Percentiles rank a stretch among this genome's conserved stretches.
Evolutionary conservation across 1,284 basidiomycete genomes (phyloP).

Genomic region (Leccinum colubrinum): DNA sequence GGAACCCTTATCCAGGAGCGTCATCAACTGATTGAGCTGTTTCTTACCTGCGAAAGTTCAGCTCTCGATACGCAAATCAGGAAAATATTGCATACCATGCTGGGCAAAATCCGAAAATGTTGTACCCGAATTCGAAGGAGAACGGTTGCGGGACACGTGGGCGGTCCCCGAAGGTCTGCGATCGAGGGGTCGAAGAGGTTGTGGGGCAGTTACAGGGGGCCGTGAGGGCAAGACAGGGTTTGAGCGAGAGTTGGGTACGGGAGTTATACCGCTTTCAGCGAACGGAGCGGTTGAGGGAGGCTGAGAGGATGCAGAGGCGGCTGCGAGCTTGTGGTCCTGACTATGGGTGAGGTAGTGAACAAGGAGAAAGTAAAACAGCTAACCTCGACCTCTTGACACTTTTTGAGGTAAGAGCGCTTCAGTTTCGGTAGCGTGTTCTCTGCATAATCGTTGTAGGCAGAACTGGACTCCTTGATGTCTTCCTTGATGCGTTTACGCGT

Average conservation of each 20-base stretch:
- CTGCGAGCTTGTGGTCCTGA: conserved; percentile 62
- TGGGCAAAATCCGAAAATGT: conserved; percentile 76
- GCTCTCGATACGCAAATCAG: not conserved
- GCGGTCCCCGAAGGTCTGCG: conserved; percentile 67
- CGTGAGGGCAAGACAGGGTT: conserved; percentile 34
- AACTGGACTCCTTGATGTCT: conserved; percentile 74
- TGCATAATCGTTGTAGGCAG: conserved; percentile 76
- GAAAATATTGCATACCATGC: conserved; percentile 48
- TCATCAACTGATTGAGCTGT: conserved; percentile 74
- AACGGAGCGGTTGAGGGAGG: conserved; percentile 15
- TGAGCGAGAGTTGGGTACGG: conserved; percentile 35
- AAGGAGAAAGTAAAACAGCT: conserved; percentile 12
- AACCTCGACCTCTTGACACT: conserved; percentile 83
- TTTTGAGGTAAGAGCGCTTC: conserved; percentile 75
- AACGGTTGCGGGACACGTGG: conserved; percentile 56
- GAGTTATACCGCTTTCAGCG: conserved; percentile 14
- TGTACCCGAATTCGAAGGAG: conserved; percentile 66
- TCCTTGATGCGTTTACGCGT: conserved; percentile 89
- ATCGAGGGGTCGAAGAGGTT: conserved; percentile 68
- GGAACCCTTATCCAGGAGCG: conserved; percentile 70
- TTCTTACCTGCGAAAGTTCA: conserved; percentile 56
- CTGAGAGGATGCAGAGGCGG: conserved; percentile 36
- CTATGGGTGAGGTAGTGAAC: conserved; percentile 9
- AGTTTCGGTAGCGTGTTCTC: conserved; percentile 74
- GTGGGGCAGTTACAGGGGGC: conserved; percentile 59